Base-by-base conservation (phyloP, 169 alveolate species). In the Plasmodium coatneyi region DNA sequence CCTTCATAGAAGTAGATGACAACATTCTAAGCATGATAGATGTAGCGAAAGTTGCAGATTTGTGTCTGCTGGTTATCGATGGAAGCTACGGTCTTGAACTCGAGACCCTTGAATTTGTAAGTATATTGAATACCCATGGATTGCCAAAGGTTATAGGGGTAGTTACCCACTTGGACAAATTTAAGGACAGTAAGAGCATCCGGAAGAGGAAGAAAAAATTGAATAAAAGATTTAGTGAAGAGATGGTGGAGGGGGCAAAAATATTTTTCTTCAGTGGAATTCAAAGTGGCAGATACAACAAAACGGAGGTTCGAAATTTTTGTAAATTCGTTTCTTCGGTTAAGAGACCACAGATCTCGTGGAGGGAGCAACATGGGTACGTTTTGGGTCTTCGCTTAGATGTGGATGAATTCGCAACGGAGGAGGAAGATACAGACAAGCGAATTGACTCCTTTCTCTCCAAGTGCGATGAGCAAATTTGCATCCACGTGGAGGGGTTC, bases 31-130 rank as follows among this genome's bases (percentile, higher is more conserved):
- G 98, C 60, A 99, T 99, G 99, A 97, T 99, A 52, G 99, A 99
- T 94, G 93, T 98, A 71, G 99, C 99, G 32, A 99, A 99, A 95
- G 97, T 99, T 9, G 99, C 99, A 1, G 99, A 99, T 95, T 89
- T 99, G 34, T 99, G 99, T 74, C 93, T 99, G 80, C 92, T 98
- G 49, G 95, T 99, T 81, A 98, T 99, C 34, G 99, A 99, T 95
- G 99, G 99, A 0, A 93, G 97, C 82, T 97, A 96, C 84, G 98
- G 99, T 87, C 98, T 99, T 94, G 99, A 99, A 95, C 97, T 99
- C 99, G 99, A 99, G 95, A 99, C 99, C 9, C 98, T 99, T 84
- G 99, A 99, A 97, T 99, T 98, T 96, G 92, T 99, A 87, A 98
- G 99, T 92, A 95, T 99, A 22, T 84, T 99, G 95, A 99, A 98